Percentiles rank a stretch among this genome's conserved stretches.
Evolutionary conservation across 2,329 filamentous ascomycete species (phyloP).

Genomic region (Cladobotryum mycophilum): DNA sequence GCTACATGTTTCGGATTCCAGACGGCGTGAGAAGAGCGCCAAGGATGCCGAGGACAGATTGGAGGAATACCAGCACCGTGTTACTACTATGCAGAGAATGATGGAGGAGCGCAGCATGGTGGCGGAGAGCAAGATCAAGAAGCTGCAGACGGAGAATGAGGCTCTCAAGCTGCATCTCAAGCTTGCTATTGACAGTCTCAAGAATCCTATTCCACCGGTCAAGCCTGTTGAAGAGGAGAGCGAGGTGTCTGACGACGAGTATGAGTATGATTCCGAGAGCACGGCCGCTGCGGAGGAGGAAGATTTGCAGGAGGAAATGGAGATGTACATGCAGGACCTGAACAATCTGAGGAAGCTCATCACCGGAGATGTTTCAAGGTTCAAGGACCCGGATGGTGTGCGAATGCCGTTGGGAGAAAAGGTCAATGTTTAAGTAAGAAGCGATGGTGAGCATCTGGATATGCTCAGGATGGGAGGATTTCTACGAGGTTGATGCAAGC

Average conservation of each 20-base stretch:
- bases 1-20: constrained; percentile 61
- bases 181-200: constrained; percentile 76
- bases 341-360: constrained; percentile 59
- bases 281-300: constrained; percentile 42
- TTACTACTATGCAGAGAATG: constrained; percentile 82
- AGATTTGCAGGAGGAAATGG: constrained; percentile 78
- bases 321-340: constrained; percentile 76
- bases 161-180: constrained; percentile 81
- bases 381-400: constrained; percentile 54
- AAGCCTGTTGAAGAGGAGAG: constrained; percentile 26
- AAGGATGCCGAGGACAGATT: constrained; percentile 74
- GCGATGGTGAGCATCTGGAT: neutral
- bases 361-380: constrained; percentile 70
- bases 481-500: constrained; percentile 4
- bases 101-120: constrained; percentile 94
- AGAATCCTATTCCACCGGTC: constrained; percentile 76
- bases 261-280: constrained; percentile 47
- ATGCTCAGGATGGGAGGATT: neutral
- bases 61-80: constrained; percentile 91
- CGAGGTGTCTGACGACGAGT: constrained; percentile 33
- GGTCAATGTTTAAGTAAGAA: constrained; percentile 31
- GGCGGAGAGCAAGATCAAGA: constrained; percentile 88
- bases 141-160: constrained; percentile 84
- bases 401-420: constrained; percentile 41
- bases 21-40: constrained; percentile 67